phyloP scores from a whole-genome alignment of 306 rosid species.

The Malus domestica region ASM211411v1 NC_041801.1:23111001-23111500 shows the following conservation, averaged over 20 bases:
- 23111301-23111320: constrained; percentile 80
- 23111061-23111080: constrained; percentile 70
- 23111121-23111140: background rate
- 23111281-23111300: constrained; percentile 63
- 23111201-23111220: constrained; percentile 94
- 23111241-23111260: constrained; percentile 79
- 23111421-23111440: background rate
- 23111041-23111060: constrained; percentile 94
- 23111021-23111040: constrained; percentile 92
- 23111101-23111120: background rate
- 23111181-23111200: constrained; percentile 19
- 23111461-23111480: background rate
- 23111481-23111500: background rate
- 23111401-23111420: constrained; percentile 39
- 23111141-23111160: background rate
- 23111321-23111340: constrained; percentile 55
- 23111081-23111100: constrained; percentile 2
- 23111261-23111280: constrained; percentile 64
- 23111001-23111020: constrained; percentile 76
- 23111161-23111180: constrained; percentile 6
- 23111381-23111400: constrained; percentile 96
- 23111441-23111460: background rate
- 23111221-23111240: constrained; percentile 77
- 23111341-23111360: constrained; percentile 84
- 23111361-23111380: constrained; percentile 85